Evolutionary conservation across 768 basidiomycete species (phyloP).

Genomic region (Zangia roseola): DNA sequence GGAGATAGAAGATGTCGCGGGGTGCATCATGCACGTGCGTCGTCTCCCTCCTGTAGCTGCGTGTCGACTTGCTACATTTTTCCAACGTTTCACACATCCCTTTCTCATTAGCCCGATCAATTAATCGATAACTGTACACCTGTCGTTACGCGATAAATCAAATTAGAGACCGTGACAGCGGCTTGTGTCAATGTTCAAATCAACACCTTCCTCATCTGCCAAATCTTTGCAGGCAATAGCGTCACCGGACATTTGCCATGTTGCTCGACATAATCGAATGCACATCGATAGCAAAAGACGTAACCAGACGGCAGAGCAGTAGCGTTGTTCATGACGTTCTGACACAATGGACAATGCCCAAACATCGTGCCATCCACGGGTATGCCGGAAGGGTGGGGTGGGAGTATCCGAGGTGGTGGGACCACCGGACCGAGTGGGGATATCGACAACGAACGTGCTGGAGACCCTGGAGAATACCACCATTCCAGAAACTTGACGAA

Average conservation of each 20-base stretch:
- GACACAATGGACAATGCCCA: constrained; percentile 86
- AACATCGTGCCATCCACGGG: constrained; percentile 61
- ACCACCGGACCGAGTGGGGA: constrained; percentile 65
- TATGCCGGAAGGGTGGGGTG: constrained; percentile 71
- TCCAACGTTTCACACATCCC: too few relatives aligned
- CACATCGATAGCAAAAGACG: constrained; percentile 93
- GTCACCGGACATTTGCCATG: constrained; percentile 86
- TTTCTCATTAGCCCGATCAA: not conserved
- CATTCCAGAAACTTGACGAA: constrained; percentile 96
- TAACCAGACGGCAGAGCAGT: constrained; percentile 91
- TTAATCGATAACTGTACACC: constrained; percentile 1
- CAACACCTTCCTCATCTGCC: constrained; percentile 86
- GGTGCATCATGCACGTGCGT: constrained; percentile 25
- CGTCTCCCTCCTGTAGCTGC: not conserved
- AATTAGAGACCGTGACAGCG: constrained; percentile 4
- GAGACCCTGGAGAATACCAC: constrained; percentile 97
- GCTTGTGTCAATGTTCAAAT: constrained; percentile 43
- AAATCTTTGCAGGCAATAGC: constrained; percentile 66
- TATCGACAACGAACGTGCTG: constrained; percentile 67
- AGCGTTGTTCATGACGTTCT: constrained; percentile 71
- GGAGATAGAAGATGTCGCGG: constrained; percentile 8
- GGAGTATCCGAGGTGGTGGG: constrained; percentile 74
- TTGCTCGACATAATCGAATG: constrained; percentile 77
- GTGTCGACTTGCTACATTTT: too few relatives aligned
- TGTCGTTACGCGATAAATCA: constrained; percentile 9